phyloP scores from a whole-genome alignment of 192 early-diverging fungal species.

The Mycoemilia scoparia region DNA sequence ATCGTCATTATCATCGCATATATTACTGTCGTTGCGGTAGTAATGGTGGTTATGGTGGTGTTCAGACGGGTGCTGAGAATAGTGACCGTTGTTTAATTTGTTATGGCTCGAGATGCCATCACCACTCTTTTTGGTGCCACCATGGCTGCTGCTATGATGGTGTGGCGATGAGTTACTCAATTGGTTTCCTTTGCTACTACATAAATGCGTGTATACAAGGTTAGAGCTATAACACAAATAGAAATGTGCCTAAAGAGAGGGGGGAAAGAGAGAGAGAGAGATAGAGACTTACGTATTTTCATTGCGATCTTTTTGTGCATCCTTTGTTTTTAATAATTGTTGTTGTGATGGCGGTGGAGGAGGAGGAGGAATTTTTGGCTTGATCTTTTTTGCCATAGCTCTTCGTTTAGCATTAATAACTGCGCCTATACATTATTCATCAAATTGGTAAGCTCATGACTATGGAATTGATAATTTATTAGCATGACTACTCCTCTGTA shows the following conservation, averaged over 20 bases:
- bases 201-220: no score
- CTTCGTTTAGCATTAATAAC: constrained; percentile 23
- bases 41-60: no score
- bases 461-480: no score
- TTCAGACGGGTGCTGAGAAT: not conserved
- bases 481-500: no score
- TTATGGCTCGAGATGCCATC: not conserved
- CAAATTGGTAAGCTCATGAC: no score
- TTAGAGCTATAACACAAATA: no score
- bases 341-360: not conserved
- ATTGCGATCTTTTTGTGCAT: not conserved
- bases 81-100: not conserved
- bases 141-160: no score
- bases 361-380: constrained; percentile 9
- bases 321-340: not conserved
- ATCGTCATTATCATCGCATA: not conserved
- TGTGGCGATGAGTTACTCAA: no score
- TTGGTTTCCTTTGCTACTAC: no score
- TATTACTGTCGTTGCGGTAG: not conserved
- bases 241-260: no score
- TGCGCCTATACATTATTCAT: not conserved
- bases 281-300: no score
- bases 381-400: constrained; percentile 27
- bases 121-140: not conserved
- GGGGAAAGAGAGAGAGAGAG: no score